Conservation (phyloP, 1,139 yeast species). For the Pichia kudriavzevii region DNA sequence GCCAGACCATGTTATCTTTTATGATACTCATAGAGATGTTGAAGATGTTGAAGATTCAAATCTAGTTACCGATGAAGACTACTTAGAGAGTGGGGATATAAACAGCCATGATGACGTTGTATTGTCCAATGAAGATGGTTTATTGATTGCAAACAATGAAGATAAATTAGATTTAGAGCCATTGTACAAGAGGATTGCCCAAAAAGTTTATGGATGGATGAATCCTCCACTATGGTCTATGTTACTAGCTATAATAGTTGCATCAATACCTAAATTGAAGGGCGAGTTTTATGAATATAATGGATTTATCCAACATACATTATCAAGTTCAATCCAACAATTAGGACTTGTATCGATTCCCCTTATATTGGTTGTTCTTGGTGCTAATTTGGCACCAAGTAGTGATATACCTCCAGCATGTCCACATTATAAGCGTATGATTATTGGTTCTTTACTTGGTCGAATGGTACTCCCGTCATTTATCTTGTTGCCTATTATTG, state of each 20-base stretch:
- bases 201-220: slow-evolving; percentile 37
- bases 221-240: slow-evolving; percentile 95
- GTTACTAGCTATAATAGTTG: slow-evolving; percentile 76
- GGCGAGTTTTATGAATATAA: slow-evolving; percentile 52
- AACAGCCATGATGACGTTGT: no score
- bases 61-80: slow-evolving; percentile 1
- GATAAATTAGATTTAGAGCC: slow-evolving; percentile 1
- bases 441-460: slow-evolving; percentile 60
- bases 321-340: slow-evolving; percentile 69
- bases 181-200: slow-evolving; percentile 1
- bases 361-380: slow-evolving; percentile 62
- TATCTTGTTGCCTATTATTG: slow-evolving; percentile 59
- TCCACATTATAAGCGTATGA: slow-evolving; percentile 49
- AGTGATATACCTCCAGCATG: slow-evolving; percentile 60
- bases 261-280: slow-evolving; percentile 68
- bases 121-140: no score
- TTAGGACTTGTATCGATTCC: slow-evolving; percentile 89
- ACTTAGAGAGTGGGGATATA: background rate
- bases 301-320: slow-evolving; percentile 69
- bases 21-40: slow-evolving; percentile 10
- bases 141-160: background rate
- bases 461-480: slow-evolving; percentile 74
- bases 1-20: slow-evolving; percentile 31
- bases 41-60: slow-evolving; percentile 3
- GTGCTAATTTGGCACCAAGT: slow-evolving; percentile 67